Percentiles rank a stretch among this genome's conserved stretches.
phyloP scores from a whole-genome alignment of 208 protist species.

The Tritrichomonas foetus region DNA sequence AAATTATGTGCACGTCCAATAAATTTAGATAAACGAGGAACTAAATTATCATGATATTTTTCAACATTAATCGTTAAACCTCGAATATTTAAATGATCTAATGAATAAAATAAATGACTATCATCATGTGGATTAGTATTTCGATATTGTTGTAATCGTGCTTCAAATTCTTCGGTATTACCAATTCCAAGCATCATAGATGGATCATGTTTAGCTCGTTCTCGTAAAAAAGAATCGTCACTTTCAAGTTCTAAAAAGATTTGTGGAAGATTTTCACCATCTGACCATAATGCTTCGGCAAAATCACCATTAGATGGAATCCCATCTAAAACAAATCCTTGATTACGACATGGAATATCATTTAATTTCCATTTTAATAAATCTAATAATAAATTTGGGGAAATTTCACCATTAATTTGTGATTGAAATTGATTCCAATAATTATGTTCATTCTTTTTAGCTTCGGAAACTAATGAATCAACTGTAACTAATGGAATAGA shows the following conservation, averaged over 20 bases:
- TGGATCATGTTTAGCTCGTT: not conserved
- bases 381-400: not conserved
- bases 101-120: not conserved
- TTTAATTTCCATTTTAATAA: conserved; percentile 17
- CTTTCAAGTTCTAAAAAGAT: not conserved
- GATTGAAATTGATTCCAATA: not conserved
- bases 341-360: conserved; percentile 8
- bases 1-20: conserved; percentile 1
- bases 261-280: not conserved
- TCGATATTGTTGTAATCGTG: not conserved
- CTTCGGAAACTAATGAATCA: not conserved
- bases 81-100: not conserved
- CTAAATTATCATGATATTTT: not conserved
- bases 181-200: conserved; percentile 25
- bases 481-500: not conserved
- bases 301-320: conserved; percentile 36
- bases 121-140: not conserved
- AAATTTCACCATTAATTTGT: conserved; percentile 5
- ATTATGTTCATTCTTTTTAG: not conserved
- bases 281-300: conserved; percentile 1
- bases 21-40: not conserved
- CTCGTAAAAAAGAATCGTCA: not conserved
- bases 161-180: conserved; percentile 31
- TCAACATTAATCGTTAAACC: not conserved
- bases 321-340: conserved; percentile 32